Percentiles rank a stretch among this genome's conserved stretches.
Conservation (phyloP, 176 grass and related monocot species). For the Puccinellia tenuiflora region DNA sequence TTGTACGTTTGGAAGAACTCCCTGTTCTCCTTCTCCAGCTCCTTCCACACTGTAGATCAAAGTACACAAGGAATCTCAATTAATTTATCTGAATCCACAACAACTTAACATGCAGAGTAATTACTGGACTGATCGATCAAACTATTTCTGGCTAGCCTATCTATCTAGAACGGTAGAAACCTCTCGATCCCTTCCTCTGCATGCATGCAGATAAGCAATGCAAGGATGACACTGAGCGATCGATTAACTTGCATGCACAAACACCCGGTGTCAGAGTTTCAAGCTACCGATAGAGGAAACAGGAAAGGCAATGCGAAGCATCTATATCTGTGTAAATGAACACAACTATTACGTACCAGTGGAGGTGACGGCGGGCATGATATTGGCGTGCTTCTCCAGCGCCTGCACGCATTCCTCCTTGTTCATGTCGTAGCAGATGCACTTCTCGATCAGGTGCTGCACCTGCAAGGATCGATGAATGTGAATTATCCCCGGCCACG, state of each 20-base stretch:
- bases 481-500: neutral
- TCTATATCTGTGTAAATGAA: no score
- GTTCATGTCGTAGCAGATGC: conserved; percentile 62
- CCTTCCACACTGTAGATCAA: conserved; percentile 52
- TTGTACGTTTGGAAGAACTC: conserved; percentile 80
- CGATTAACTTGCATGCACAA: neutral
- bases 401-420: conserved; percentile 65
- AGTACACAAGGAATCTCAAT: neutral
- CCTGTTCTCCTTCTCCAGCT: conserved; percentile 84
- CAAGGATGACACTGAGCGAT: neutral
- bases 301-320: neutral
- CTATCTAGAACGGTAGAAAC: neutral
- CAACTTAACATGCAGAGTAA: neutral
- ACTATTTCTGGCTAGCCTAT: no score
- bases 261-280: no score
- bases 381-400: conserved; percentile 65
- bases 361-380: conserved; percentile 57
- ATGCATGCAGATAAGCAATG: neutral
- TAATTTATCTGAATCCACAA: neutral
- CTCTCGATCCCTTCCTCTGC: neutral
- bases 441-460: conserved; percentile 82
- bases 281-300: neutral
- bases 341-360: conserved; percentile 36
- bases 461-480: conserved; percentile 29
- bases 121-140: neutral